Conservation (phyloP, 2,329 filamentous ascomycete genomes). For the Huntiella decipiens region DNA sequence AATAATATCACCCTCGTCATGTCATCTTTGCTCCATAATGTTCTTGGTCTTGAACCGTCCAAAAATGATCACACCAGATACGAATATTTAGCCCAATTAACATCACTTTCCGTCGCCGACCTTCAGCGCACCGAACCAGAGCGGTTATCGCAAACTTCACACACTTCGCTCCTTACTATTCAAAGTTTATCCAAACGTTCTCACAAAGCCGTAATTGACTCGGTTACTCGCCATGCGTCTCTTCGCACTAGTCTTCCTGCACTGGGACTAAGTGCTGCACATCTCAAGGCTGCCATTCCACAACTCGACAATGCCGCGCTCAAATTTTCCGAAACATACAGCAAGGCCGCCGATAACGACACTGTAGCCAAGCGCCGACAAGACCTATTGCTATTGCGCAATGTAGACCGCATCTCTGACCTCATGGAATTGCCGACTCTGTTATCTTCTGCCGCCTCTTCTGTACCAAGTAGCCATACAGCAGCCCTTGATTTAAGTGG, state of each 20-base stretch:
- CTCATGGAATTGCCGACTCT: slow-evolving; percentile 78
- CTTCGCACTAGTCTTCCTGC: slow-evolving; percentile 53
- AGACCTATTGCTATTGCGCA: slow-evolving; percentile 63
- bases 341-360: slow-evolving; percentile 49
- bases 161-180: slow-evolving; percentile 63
- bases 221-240: slow-evolving; percentile 57
- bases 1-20: slow-evolving; percentile 14
- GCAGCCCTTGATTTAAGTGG: slow-evolving; percentile 79
- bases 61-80: slow-evolving; percentile 32
- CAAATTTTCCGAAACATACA: slow-evolving; percentile 66
- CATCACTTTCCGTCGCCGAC: slow-evolving; percentile 55
- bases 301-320: slow-evolving; percentile 61
- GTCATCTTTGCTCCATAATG: slow-evolving; percentile 21
- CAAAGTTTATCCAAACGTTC: slow-evolving; percentile 81
- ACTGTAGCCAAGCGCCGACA: slow-evolving; percentile 57
- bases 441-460: slow-evolving; percentile 58
- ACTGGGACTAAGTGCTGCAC: slow-evolving; percentile 44
- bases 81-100: slow-evolving; percentile 58
- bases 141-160: slow-evolving; percentile 59
- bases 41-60: slow-evolving; percentile 18
- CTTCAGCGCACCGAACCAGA: slow-evolving; percentile 60
- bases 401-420: slow-evolving; percentile 76
- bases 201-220: slow-evolving; percentile 65
- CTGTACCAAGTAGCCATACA: slow-evolving; percentile 55
- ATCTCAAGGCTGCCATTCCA: slow-evolving; percentile 55